Percentiles rank a stretch among this genome's conserved stretches.
Conservation (phyloP, 176 grass and related monocot genomes). For the Oryza australiensis region DNA sequence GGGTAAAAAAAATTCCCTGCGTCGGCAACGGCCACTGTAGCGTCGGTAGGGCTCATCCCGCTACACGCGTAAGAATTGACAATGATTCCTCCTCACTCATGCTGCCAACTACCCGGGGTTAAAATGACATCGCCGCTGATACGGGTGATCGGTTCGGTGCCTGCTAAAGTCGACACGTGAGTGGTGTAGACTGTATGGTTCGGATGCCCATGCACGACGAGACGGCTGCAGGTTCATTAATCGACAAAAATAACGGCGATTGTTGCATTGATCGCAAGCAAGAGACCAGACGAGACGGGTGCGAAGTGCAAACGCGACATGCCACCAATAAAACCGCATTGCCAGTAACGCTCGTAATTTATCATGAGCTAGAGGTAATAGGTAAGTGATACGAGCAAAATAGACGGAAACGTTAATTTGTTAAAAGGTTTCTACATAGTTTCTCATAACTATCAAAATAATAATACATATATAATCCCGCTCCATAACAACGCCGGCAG, state of each 20-base stretch:
- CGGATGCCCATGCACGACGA: slow-evolving; percentile 2
- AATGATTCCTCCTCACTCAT: slow-evolving; percentile 4
- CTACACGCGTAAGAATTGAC: slow-evolving; percentile 22
- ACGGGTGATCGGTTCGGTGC: not conserved
- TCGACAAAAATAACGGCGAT: slow-evolving; percentile 25
- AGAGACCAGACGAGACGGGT: not conserved
- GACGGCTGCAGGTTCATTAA: not conserved
- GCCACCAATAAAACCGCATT: not conserved
- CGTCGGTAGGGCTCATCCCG: not conserved
- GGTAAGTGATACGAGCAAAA: not conserved
- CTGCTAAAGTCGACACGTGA: not conserved
- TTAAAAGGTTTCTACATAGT: not conserved
- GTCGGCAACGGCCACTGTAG: slow-evolving; percentile 27
- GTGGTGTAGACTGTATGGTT: not conserved
- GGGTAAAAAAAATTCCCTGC: slow-evolving; percentile 1
- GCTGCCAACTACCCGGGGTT: slow-evolving; percentile 6
- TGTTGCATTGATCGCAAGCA: slow-evolving; percentile 46
- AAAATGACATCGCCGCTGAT: slow-evolving; percentile 1
- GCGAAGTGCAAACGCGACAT: not conserved
- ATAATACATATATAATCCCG: slow-evolving; percentile 35
- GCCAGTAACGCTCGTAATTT: not conserved
- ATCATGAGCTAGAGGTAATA: not conserved
- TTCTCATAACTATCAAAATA: slow-evolving; percentile 28
- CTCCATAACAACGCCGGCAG: slow-evolving; percentile 48
- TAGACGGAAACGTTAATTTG: not conserved